A percentile compares a stretch with the other conserved stretches of the same genome.
These are phyloP conservation scores for Leavenworthia alabamica DNA, from an alignment of 345 rosid genomes.

Conservation along the genomic window DNA sequence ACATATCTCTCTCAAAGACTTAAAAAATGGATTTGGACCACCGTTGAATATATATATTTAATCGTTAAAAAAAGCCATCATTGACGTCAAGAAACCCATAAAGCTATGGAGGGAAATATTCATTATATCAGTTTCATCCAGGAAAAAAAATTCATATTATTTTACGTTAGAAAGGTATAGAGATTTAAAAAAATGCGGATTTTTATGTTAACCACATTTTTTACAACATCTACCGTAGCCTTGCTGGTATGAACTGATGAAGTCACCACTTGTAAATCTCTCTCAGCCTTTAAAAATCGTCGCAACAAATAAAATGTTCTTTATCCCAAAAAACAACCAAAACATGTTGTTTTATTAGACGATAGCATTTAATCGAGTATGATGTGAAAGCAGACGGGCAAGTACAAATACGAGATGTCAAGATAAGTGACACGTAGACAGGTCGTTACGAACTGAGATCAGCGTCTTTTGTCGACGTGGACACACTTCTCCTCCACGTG, in stretches of 20 bases:
- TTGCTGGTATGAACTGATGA: neutral
- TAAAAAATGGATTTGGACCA: neutral
- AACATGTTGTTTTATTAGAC: neutral
- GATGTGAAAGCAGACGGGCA: neutral
- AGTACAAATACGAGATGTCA: conserved; percentile 10
- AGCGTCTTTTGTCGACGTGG: conserved; percentile 15
- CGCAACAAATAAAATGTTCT: neutral
- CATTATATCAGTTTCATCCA: neutral
- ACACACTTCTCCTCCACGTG: conserved; percentile 1
- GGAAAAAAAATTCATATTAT: too few relatives aligned
- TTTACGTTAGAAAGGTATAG: too few relatives aligned
- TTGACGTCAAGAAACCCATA: neutral
- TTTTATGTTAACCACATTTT: neutral
- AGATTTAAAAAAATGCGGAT: neutral
- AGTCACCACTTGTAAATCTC: neutral
- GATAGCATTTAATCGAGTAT: neutral
- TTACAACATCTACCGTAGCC: neutral
- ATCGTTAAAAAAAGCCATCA: neutral
- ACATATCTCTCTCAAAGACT: neutral
- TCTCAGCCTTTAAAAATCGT: neutral
- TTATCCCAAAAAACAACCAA: neutral
- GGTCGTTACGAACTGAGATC: conserved; percentile 3
- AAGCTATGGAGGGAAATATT: neutral
- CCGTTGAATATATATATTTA: neutral
- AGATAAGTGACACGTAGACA: conserved; percentile 17